Evolutionary conservation across 305 asterid genomes (phyloP), one percentile per base, ranked within the genome.

Genomic region (Fraxinus albicans): DNA sequence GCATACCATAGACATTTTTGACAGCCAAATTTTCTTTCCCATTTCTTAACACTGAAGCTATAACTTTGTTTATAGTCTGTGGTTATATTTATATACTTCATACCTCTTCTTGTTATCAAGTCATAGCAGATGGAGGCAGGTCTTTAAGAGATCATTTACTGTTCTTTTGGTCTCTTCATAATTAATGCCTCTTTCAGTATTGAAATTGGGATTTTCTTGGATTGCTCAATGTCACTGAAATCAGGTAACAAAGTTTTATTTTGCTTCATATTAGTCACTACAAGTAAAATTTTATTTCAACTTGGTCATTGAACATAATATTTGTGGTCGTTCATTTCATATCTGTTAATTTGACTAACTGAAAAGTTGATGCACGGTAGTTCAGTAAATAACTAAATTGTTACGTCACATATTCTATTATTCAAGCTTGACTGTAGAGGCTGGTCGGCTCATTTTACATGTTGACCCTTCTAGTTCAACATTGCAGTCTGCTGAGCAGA

Each of bases 201-300:
- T 67, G 85, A 50, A 80, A 84, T 25, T 82, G 38, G 87, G 40
- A 82, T 60, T 55, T 53, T 87, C 93, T 92, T 92, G 97, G 91
- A 75, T 82, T 88, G 93, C 94, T 91, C 84, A 91, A 87, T 86
- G 73, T 53, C 63, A 4, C 21, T 4, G 6, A 5, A 23, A 8
- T 25, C 6, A 0, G 10, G 70, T 19, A 6, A 13, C 60, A 4
- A 13, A 13, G 12, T 4, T 44, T 44, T 44, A 44, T 44, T 12
- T 44, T 44, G 55, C 12, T 44, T n/a, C n/a, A 44, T 44, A 12
- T 44, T 12, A 44, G 55, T 44, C 55, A 44, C 55, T 44, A 3
- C n/a, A 12, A n/a, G n/a, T 12, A 2, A 44, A 44, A 44, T 44
- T 44, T 44, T 12, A 44, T 44, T 44, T 44, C 55, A 44, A 13